Percentiles rank a stretch among this genome's conserved stretches.
Evolutionary conservation across 495 filamentous ascomycete genomes (phyloP).

Genomic region (Annulohypoxylon bovei): DNA sequence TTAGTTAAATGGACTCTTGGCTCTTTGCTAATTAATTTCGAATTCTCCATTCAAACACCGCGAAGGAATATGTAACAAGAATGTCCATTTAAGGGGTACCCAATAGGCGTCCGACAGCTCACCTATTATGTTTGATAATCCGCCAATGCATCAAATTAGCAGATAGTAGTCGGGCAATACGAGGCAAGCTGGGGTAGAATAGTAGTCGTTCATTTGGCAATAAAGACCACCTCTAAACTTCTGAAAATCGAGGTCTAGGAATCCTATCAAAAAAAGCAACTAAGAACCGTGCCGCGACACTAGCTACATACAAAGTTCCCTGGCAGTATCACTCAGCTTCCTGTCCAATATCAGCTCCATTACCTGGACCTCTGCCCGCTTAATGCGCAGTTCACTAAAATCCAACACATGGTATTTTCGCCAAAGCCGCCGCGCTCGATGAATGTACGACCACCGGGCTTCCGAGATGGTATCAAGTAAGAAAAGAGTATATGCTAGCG

Average conservation of each 20-base stretch:
- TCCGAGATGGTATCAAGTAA: constrained; percentile 6
- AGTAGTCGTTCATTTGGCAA: constrained; percentile 1
- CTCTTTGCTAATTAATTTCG: background rate
- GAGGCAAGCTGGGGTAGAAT: constrained; percentile 2
- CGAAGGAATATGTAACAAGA: background rate
- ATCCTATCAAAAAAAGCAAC: constrained; percentile 11
- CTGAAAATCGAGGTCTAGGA: background rate
- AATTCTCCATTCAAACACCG: background rate
- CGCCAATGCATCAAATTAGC: background rate
- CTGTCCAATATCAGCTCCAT: background rate
- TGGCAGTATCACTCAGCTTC: background rate
- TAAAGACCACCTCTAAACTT: background rate
- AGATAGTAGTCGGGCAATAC: background rate
- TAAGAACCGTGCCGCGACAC: background rate
- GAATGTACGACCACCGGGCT: background rate
- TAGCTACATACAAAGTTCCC: background rate
- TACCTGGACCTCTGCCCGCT: background rate
- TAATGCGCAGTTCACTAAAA: background rate
- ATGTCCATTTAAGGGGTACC: constrained; percentile 19
- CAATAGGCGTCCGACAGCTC: constrained; percentile 30
- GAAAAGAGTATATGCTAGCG: background rate
- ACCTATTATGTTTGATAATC: background rate
- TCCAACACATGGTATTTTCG: background rate
- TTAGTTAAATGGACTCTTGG: background rate
- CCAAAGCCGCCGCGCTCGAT: background rate